Evolutionary conservation across 2,329 filamentous ascomycete species (phyloP).

Genomic region (Aspergillus uvarum): DNA sequence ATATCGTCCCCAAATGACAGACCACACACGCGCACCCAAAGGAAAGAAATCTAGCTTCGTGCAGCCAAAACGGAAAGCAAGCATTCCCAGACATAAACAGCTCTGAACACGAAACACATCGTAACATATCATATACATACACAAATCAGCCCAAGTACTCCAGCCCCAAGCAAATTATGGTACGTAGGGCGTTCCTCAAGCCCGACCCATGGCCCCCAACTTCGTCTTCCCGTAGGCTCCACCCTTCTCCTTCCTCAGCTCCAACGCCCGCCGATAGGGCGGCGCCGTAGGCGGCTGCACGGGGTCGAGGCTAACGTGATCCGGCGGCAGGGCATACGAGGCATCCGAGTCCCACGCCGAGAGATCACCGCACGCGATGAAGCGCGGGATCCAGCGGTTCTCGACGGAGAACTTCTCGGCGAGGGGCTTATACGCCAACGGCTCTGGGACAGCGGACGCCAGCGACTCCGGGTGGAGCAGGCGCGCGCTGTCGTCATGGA

Average conservation of each 20-base stretch:
- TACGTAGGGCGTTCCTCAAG: conserved; percentile 13
- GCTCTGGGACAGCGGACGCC: conserved; percentile 27
- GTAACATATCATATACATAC: neutral
- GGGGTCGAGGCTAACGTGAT: conserved; percentile 83
- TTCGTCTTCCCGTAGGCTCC: conserved; percentile 76
- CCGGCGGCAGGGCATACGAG: conserved; percentile 83
- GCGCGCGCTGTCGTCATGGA: conserved; percentile 11
- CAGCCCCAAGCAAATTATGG: neutral
- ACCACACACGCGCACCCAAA: neutral
- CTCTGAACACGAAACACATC: conserved; percentile 1
- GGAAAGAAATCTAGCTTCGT: neutral
- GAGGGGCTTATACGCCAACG: conserved; percentile 20
- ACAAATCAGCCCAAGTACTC: neutral
- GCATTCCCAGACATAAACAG: neutral
- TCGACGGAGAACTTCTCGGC: conserved; percentile 41
- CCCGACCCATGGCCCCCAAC: conserved; percentile 26
- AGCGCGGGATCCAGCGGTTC: conserved; percentile 83
- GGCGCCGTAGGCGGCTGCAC: conserved; percentile 94
- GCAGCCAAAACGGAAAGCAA: neutral
- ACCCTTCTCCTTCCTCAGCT: conserved; percentile 73
- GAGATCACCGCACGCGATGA: conserved; percentile 94
- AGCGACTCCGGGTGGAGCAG: conserved; percentile 47
- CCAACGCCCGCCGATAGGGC: conserved; percentile 87
- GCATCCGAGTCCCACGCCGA: conserved; percentile 95
- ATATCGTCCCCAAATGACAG: neutral